Conservation (phyloP, 1,284 basidiomycete species). For the Trichosporon faecale region DNA sequence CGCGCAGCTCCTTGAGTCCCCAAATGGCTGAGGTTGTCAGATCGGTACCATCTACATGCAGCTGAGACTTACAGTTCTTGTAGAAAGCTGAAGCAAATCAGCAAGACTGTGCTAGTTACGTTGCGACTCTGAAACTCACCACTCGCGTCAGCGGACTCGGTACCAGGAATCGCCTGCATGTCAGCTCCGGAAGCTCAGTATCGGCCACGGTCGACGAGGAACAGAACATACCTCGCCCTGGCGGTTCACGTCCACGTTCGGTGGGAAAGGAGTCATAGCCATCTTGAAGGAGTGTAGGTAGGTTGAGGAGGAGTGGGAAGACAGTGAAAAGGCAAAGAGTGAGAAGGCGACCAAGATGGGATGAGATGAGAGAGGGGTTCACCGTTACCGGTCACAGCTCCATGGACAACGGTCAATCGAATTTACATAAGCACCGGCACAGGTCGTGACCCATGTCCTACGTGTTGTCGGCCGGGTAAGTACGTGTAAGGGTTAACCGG, state of each 20-base stretch:
- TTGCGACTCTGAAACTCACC: conserved; percentile 25
- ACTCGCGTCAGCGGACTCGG: conserved; percentile 31
- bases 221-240: conserved; percentile 39
- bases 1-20: neutral
- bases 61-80: neutral
- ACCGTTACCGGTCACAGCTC: neutral
- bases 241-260: conserved; percentile 30
- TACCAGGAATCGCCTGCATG: conserved; percentile 37
- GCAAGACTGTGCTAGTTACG: neutral
- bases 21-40: neutral
- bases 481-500: conserved; percentile 2
- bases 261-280: conserved; percentile 31
- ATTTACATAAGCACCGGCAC: conserved; percentile 6
- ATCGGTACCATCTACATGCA: neutral
- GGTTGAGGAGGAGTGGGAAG: neutral
- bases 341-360: neutral
- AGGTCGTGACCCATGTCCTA: neutral
- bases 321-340: neutral
- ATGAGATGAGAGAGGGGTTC: neutral
- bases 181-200: neutral
- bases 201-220: neutral
- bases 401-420: neutral
- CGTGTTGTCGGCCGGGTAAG: neutral
- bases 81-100: conserved; percentile 1
- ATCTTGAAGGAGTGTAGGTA: conserved; percentile 21